phyloP scores from a whole-genome alignment of 2,329 filamentous ascomycete species.

The Botryotinia calthae region DNA sequence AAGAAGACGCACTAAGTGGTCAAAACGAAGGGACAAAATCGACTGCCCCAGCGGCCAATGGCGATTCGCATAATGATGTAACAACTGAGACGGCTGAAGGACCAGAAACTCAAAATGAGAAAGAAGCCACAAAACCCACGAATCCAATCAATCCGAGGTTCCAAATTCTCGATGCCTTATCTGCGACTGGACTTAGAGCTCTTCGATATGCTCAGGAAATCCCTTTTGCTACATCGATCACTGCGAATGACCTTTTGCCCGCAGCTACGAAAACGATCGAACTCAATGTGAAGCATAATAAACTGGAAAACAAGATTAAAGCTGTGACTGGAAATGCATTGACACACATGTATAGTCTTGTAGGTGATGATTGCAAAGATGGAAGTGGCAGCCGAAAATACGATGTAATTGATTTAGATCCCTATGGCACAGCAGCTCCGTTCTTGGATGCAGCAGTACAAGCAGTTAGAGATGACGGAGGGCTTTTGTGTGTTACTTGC shows the following conservation, averaged over 20 bases:
- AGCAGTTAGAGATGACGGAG: constrained; percentile 77
- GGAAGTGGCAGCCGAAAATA: constrained; percentile 59
- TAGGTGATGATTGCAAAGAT: constrained; percentile 42
- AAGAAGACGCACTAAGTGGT: not conserved
- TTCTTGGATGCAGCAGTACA: constrained; percentile 92
- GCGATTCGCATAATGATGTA: not conserved
- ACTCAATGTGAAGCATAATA: constrained; percentile 82
- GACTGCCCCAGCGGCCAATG: not conserved
- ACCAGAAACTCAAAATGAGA: not conserved
- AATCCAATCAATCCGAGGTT: constrained; percentile 47
- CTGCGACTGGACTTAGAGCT: constrained; percentile 87
- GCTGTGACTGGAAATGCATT: constrained; percentile 80
- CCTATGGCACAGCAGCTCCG: constrained; percentile 88
- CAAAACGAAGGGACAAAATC: not conserved
- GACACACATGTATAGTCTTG: constrained; percentile 83
- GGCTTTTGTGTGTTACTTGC: constrained; percentile 90
- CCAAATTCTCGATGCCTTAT: constrained; percentile 90
- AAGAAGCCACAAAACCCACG: constrained; percentile 12
- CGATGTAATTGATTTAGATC: constrained; percentile 94
- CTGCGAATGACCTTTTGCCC: constrained; percentile 83
- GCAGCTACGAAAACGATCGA: constrained; percentile 78
- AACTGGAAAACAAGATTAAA: constrained; percentile 65
- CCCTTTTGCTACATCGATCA: constrained; percentile 76
- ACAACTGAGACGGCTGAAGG: not conserved
- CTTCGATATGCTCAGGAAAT: constrained; percentile 90